Evolutionary conservation across 306 rosid genomes (phyloP).

Genomic region (Vigna angularis): DNA sequence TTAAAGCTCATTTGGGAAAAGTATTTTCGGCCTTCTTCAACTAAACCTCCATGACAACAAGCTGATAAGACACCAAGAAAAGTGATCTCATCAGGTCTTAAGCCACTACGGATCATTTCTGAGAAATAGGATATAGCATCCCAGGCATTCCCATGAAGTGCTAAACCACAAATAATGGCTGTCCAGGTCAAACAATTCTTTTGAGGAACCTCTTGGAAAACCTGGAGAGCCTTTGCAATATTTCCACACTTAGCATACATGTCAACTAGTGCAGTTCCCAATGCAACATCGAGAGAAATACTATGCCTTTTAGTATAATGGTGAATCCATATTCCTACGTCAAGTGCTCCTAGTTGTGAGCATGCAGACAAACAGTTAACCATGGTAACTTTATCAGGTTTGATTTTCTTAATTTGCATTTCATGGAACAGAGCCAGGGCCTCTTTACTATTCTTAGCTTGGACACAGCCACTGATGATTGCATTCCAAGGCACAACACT

Average conservation of each 20-base stretch:
- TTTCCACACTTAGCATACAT: constrained; percentile 92
- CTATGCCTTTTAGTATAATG: constrained; percentile 62
- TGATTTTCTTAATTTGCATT: constrained; percentile 68
- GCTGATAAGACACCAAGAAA: too few relatives aligned
- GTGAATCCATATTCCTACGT: constrained; percentile 84
- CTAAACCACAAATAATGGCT: constrained; percentile 78
- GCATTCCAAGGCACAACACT: constrained; percentile 88
- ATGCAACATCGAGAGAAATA: constrained; percentile 58
- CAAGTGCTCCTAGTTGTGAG: constrained; percentile 85
- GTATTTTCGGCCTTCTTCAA: too few relatives aligned
- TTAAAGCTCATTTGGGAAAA: too few relatives aligned
- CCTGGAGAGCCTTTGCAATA: constrained; percentile 70
- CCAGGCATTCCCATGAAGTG: constrained; percentile 69
- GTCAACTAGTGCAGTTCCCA: constrained; percentile 85
- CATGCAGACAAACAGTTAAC: constrained; percentile 80
- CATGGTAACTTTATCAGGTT: constrained; percentile 75
- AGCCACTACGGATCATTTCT: constrained; percentile 65
- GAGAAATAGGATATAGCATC: constrained; percentile 70
- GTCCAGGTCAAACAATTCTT: constrained; percentile 88
- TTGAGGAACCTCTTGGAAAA: constrained; percentile 69
- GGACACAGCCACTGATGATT: constrained; percentile 76
- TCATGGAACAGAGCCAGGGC: constrained; percentile 81
- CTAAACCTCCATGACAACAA: too few relatives aligned
- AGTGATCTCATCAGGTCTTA: too few relatives aligned
- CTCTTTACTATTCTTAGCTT: constrained; percentile 74